A percentile compares a stretch with the other conserved stretches of the same genome.
Conservation (phyloP, 306 rosid species). For the Pueraria montana region DNA sequence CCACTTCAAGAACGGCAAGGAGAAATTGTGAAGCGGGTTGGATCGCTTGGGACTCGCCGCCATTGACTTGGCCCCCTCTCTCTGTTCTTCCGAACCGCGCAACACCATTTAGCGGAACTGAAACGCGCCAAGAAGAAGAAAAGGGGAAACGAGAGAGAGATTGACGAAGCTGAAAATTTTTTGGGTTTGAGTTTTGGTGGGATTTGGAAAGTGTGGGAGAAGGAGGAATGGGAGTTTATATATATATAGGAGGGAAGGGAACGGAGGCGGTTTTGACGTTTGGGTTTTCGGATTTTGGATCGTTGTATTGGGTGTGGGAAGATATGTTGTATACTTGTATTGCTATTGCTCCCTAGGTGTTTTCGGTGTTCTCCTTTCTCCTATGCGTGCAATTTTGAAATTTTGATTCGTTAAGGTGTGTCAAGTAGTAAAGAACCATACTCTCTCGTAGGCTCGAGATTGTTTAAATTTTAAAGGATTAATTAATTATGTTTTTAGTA, state of each 20-base stretch:
- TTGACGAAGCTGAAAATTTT: slow-evolving; percentile 11
- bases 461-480: no score
- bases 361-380: not conserved
- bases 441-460: no score
- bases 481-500: no score
- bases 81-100: no score
- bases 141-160: not conserved
- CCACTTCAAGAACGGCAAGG: not conserved
- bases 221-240: not conserved
- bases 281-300: slow-evolving; percentile 45
- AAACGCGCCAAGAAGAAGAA: not conserved
- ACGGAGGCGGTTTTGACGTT: slow-evolving; percentile 60
- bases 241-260: not conserved
- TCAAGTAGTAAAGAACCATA: no score
- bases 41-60: not conserved
- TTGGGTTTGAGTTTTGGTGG: not conserved
- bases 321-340: no score
- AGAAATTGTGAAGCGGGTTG: not conserved
- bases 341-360: no score
- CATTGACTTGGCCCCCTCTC: slow-evolving; percentile 1
- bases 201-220: not conserved
- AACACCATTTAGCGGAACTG: slow-evolving; percentile 55
- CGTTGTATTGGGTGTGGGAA: not conserved
- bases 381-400: no score
- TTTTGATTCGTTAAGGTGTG: no score